Evolutionary conservation across 2,329 filamentous ascomycete species (phyloP).

Genomic region (Mycogone perniciosa): DNA sequence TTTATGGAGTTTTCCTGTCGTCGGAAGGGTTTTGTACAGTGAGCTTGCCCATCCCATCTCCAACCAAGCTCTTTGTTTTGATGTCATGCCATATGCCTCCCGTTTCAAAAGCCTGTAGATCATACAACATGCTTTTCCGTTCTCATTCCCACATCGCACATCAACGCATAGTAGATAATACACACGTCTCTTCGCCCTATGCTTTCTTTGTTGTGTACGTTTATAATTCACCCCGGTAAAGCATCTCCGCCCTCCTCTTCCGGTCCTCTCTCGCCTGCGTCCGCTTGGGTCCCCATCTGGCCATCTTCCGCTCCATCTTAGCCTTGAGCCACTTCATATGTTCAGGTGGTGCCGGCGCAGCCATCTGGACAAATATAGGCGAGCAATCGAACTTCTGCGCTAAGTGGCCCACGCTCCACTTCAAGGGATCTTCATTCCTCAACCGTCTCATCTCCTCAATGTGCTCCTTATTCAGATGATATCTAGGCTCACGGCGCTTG

Average conservation of each 20-base stretch:
- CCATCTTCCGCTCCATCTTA: constrained; percentile 42
- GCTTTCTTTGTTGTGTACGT: not conserved
- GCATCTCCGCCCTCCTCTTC: constrained; percentile 45
- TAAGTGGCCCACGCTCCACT: constrained; percentile 49
- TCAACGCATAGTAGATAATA: not conserved
- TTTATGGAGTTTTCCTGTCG: too few species aligned
- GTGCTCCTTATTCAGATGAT: constrained; percentile 49
- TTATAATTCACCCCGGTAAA: constrained; percentile 47
- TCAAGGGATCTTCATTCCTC: constrained; percentile 45
- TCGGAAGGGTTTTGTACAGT: too few species aligned
- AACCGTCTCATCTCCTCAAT: constrained; percentile 55
- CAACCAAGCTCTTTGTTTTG: too few species aligned
- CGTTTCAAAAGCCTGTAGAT: constrained; percentile 1
- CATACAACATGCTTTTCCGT: constrained; percentile 3
- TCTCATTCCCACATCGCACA: not conserved
- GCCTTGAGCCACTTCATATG: constrained; percentile 41
- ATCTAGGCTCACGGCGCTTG: constrained; percentile 31
- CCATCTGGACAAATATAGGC: constrained; percentile 52
- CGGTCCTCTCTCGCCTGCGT: constrained; percentile 50
- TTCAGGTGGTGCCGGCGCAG: constrained; percentile 41
- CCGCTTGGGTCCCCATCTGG: constrained; percentile 52
- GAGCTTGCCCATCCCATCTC: too few species aligned
- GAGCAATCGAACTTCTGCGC: constrained; percentile 51
- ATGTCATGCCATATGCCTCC: too few species aligned
- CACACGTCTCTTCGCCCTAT: not conserved